Percentiles rank a stretch among this genome's conserved stretches.
Evolutionary conservation across 257 asterid species (phyloP).

Genomic region (Leonotis leonurus): DNA sequence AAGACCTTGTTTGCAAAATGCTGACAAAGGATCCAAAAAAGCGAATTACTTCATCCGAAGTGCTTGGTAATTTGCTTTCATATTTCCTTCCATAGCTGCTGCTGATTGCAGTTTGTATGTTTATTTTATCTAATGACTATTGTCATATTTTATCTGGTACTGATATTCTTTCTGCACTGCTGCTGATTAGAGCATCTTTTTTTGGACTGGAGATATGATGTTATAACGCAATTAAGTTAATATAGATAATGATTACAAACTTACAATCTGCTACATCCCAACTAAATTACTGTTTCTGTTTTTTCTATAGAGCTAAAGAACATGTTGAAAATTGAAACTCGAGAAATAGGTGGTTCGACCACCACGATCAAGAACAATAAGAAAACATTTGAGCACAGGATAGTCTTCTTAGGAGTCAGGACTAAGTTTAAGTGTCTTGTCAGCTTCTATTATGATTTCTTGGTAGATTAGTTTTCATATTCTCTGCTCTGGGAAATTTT

Average conservation of each 20-base stretch:
- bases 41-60: conserved; percentile 74
- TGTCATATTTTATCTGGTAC: not conserved
- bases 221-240: too few species aligned
- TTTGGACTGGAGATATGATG: too few species aligned
- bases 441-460: not conserved
- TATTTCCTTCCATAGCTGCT: conserved; percentile 11
- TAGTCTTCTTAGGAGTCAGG: not conserved
- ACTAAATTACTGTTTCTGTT: not conserved
- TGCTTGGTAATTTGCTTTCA: conserved; percentile 54
- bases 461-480: not conserved
- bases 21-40: conserved; percentile 73
- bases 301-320: not conserved
- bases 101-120: conserved; percentile 12
- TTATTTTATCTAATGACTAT: not conserved
- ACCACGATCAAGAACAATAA: not conserved
- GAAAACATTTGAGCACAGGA: not conserved
- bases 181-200: too few species aligned
- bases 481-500: not conserved
- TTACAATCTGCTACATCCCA: not conserved
- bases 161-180: not conserved
- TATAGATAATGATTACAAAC: too few species aligned
- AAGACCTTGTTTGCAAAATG: conserved; percentile 81
- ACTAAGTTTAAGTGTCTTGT: not conserved
- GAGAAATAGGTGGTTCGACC: not conserved
- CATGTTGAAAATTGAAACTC: not conserved